A percentile compares a stretch with the other conserved stretches of the same genome.
These are phyloP conservation scores for Lyophyllum decastes DNA, from an alignment of 768 basidiomycete genomes.

Conservation along the genomic window DNA sequence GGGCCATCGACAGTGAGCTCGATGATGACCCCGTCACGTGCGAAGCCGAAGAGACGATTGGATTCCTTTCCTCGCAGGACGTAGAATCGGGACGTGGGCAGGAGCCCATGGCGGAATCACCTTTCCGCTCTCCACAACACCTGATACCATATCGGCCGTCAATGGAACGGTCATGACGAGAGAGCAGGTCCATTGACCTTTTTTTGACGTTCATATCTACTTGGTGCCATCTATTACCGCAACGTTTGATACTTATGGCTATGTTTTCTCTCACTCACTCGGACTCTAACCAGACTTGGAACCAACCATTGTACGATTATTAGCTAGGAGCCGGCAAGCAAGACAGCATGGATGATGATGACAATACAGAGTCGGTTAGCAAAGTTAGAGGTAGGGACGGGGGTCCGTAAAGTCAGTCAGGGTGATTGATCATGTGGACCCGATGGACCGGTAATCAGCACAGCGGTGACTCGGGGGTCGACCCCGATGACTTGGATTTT, in stretches of 20 bases:
- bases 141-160: constrained; percentile 27
- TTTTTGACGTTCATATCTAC: constrained; percentile 3
- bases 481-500: constrained; percentile 17
- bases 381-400: not conserved
- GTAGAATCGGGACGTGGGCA: constrained; percentile 34
- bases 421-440: constrained; percentile 10
- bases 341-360: not conserved
- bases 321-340: constrained; percentile 5
- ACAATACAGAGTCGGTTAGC: not conserved
- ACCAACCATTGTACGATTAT: constrained; percentile 16
- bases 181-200: not conserved
- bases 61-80: constrained; percentile 47
- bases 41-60: constrained; percentile 51
- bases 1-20: constrained; percentile 54
- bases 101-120: constrained; percentile 49
- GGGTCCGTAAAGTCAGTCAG: not conserved
- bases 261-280: not conserved
- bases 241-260: constrained; percentile 8
- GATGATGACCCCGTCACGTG: constrained; percentile 34
- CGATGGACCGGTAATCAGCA: constrained; percentile 13
- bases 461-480: constrained; percentile 9
- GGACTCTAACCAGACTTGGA: constrained; percentile 16
- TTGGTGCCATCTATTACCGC: not conserved
- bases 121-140: constrained; percentile 35
- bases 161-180: constrained; percentile 10